Evolutionary conservation across 1,284 basidiomycete genomes (phyloP), one percentile per base, ranked within the genome.

Genomic region (Cutaneotrichosporon dermatis): DNA sequence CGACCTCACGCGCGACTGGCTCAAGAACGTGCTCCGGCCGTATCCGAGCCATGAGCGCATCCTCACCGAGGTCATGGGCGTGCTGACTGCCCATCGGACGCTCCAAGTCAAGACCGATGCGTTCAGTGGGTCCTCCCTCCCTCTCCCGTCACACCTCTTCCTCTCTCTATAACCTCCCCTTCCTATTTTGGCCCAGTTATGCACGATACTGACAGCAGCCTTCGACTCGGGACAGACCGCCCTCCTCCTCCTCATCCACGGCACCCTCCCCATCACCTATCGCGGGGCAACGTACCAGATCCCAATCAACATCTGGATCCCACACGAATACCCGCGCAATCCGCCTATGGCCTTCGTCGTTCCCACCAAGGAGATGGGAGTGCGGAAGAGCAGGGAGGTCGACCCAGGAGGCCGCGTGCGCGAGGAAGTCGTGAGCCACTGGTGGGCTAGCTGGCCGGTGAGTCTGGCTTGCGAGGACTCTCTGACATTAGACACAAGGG

Each of bases 141-240:
- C 25, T 55, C 59, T 12, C 5, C 9, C 41, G 6, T 44, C 36
- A 45, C 33, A 16, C 10, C 15, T 33, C 6, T 16, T 15, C 6
- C 15, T 46, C n/a, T 10, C 44, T 16, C 44, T 11, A 25, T 11
- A 25, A 25, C 25, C 25, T 3, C 25, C 25, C 25, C n/a, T n/a
- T n/a, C n/a, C n/a, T n/a, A n/a, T n/a, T n/a, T n/a, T n/a, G n/a
- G n/a, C n/a, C n/a, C n/a, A n/a, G n/a, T n/a, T n/a, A n/a, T n/a
- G n/a, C n/a, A n/a, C n/a, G n/a, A n/a, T n/a, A 50, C 60, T 66
- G 43, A 61, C 60, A 11, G 2, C 57, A 93, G 90, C 89, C 0
- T 94, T 90, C 80, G 92, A 99, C 78, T 92, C 97, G 67, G 95
- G 95, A 36, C 86, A 94, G 42, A 88, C 91, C 0, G 90, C 93